Evolutionary conservation across 1,284 basidiomycete genomes (phyloP), one percentile per base, ranked within the genome.

Genomic region (Heterobasidion occidentale): DNA sequence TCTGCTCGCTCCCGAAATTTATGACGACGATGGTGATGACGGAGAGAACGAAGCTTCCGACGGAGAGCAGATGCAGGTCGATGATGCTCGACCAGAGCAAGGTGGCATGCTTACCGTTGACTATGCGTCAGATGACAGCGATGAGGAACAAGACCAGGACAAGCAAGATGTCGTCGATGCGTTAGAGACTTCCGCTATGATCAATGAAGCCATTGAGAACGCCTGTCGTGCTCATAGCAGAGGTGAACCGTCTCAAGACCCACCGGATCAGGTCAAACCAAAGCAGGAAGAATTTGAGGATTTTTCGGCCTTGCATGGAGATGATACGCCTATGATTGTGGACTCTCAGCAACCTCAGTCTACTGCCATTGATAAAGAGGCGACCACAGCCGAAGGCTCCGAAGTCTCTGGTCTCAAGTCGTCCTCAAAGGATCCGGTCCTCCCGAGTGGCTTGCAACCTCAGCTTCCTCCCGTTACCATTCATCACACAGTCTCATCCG

Each of bases 261-360:
- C 70, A 55, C 67, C 68, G 38, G 71, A 70, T 46, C 63, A 78
- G 14, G 61, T 77, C 38, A 69, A 77, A 58, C 81, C 78, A 15
- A 88, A 89, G 66, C 68, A 76, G 36, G 86, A 88, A 65, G 84
- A 87, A 36, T 60, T 81, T 38, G 85, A 88, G 27, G 81, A 84
- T 61, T 62, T 72, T 7, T 74, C 75, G n/a, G 75, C 74, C 42
- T 62, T 86, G 56, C 70, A 66, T 48, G 66, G 71, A 47, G 64
- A 63, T 42, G 62, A 59, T 45, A 46, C 65, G 38, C 61, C 68
- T 8, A 73, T 75, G 71, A 70, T 74, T 7, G 62, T 76, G 8
- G 76, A 77, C 5, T n/a, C 51, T 53, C 57, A 49, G 34, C 47
- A 42, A 27, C 58, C 56, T 46, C 57, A 59, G 51, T 19, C 56